Evolutionary conservation across 805 yeast genomes (phyloP).

Genomic region (Wickerhamiella australiensis): DNA sequence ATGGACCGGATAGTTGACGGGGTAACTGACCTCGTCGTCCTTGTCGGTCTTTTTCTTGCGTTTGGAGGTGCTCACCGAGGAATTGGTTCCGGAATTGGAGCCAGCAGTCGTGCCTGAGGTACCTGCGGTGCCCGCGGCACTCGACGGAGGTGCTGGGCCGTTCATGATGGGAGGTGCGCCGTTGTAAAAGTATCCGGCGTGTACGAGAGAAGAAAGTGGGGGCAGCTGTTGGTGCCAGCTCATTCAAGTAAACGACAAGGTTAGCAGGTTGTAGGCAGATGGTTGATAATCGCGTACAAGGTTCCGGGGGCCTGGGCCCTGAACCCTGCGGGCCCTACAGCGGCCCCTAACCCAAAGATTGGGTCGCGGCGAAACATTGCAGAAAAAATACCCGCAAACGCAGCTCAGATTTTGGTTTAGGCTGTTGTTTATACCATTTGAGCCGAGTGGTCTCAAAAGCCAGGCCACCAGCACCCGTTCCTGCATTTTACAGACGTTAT

Average conservation of each 20-base stretch:
- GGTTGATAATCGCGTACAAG: conserved; percentile 1
- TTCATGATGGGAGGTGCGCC: neutral
- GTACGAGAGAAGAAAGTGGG: neutral
- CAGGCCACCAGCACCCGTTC: neutral
- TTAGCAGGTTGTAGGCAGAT: neutral
- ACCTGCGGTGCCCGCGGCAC: too few species aligned
- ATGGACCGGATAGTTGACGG: conserved; percentile 25
- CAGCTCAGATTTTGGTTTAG: neutral
- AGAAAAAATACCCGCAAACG: neutral
- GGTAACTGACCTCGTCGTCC: conserved; percentile 18
- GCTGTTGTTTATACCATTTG: neutral
- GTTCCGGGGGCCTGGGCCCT: neutral
- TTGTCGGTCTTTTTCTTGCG: neutral
- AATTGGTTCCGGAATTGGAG: neutral
- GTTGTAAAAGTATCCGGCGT: neutral
- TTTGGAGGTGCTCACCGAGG: neutral
- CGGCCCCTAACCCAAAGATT: neutral
- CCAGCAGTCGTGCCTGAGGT: too few species aligned
- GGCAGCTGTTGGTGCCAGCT: neutral
- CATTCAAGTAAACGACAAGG: neutral
- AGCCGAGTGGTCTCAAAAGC: neutral
- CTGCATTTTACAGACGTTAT: neutral
- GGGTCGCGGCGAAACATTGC: neutral
- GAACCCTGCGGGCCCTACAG: conserved; percentile 1
- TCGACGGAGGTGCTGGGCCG: neutral